Conservation (phyloP, 2,329 filamentous ascomycete genomes). For the Stachybotrys elegans region DNA sequence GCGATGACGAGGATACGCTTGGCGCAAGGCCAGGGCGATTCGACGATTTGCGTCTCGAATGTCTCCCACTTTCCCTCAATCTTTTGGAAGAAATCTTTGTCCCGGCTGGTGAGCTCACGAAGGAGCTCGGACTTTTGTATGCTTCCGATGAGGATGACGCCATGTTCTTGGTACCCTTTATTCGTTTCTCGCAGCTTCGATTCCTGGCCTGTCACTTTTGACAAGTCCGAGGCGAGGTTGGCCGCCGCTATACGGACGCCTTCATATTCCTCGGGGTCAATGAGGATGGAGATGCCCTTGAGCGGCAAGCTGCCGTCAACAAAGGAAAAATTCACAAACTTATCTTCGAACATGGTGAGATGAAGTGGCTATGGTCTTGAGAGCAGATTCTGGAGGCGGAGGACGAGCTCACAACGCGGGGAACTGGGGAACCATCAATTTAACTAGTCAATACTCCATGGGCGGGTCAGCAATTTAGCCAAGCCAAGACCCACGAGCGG, state of each 20-base stretch:
- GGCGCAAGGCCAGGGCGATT: conserved; percentile 51
- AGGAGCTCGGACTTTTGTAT: neutral
- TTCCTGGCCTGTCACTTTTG: neutral
- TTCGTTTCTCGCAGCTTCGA: neutral
- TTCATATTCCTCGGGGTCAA: neutral
- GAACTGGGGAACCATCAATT: too few relatives aligned
- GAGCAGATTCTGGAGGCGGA: too few relatives aligned
- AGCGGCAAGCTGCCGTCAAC: neutral
- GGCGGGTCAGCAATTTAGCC: too few relatives aligned
- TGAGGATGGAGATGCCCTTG: neutral
- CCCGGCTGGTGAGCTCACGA: neutral
- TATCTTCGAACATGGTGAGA: conserved; percentile 1
- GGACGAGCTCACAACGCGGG: too few relatives aligned
- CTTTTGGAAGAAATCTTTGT: conserved; percentile 38
- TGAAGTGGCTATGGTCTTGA: too few relatives aligned
- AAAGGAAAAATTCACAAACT: neutral
- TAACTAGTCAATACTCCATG: too few relatives aligned
- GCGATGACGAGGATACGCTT: conserved; percentile 60
- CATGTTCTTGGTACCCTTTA: neutral
- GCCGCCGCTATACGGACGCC: neutral
- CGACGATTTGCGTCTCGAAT: conserved; percentile 55
- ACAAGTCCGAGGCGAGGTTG: neutral
- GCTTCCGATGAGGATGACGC: neutral
- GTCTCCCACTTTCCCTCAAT: conserved; percentile 64
- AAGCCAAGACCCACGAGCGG: too few relatives aligned